These are phyloP conservation scores for Spathaspora sp. DNA, from an alignment of 805 yeast species.

Conservation along the genomic window DNA sequence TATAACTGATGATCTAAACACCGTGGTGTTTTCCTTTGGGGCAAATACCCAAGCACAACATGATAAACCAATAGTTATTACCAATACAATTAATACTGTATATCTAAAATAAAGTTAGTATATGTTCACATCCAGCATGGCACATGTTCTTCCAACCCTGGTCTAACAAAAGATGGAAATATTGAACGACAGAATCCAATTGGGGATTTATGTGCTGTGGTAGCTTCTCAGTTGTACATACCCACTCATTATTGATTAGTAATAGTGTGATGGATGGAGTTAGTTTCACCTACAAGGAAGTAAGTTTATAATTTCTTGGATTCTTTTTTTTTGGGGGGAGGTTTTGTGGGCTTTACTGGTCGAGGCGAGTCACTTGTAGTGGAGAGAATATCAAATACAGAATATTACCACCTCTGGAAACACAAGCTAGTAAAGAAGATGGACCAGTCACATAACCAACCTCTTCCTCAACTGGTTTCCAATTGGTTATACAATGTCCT, in stretches of 20 bases:
- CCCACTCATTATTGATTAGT: slow-evolving; percentile 15
- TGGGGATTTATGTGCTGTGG: neutral
- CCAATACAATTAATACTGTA: slow-evolving; percentile 64
- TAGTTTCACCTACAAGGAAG: neutral
- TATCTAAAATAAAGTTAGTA: slow-evolving; percentile 43
- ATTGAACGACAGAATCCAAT: neutral
- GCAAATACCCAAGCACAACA: slow-evolving; percentile 80
- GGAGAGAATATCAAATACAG: neutral
- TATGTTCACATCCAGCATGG: neutral
- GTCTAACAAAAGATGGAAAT: too few relatives aligned
- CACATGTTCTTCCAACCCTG: too few relatives aligned
- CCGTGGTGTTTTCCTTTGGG: slow-evolving; percentile 66
- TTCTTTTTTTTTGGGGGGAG: neutral
- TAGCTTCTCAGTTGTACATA: slow-evolving; percentile 7
- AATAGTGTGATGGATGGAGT: neutral
- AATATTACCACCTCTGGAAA: neutral
- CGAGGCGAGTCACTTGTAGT: neutral
- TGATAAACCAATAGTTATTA: slow-evolving; percentile 55
- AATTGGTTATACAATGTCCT: slow-evolving; percentile 40
- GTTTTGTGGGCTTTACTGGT: neutral
- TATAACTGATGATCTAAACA: slow-evolving; percentile 47
- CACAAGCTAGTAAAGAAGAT: neutral
- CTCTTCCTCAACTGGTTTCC: slow-evolving; percentile 27
- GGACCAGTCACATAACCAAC: neutral
- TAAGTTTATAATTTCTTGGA: neutral